Evolutionary conservation across 1,139 yeast species (phyloP), one percentile per base, ranked within the genome.

Genomic region (Saccharomyces hybrid): DNA sequence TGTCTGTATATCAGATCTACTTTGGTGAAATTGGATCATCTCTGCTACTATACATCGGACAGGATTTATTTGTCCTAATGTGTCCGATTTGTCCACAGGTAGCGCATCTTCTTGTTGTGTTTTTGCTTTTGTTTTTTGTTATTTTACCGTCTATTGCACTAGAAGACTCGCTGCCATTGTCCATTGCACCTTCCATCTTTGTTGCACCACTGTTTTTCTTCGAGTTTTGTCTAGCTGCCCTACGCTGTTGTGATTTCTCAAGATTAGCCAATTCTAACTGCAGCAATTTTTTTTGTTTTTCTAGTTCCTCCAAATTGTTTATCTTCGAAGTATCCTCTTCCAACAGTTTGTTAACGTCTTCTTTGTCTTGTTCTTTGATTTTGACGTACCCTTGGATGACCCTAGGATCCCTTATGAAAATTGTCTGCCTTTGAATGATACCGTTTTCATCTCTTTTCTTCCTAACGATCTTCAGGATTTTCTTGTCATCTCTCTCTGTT

Each of bases 31-130:
- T 24, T 9, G 44, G 44, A 11, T 38, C 63, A 54, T 59, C 56
- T 29, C 53, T 52, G 14, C 65, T 82, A 57, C 78, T 78, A 61
- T 83, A 91, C 78, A 90, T 77, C n/a, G 98, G 98, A 72, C 98
- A 91, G 0, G 88, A 74, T 53, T 81, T 77, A 70, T 89, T 90
- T 8, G 98, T 91, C 66, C 95, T 79, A 59, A 91, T 93, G 70
- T 93, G 99, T 0, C 98, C 99, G 63, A 87, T 79, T 2, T 93
- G 95, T 28, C 98, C 98, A 77, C 98, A 93, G 1, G 95, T 86
- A 4, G 95, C 90, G 73, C 98, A 93, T 65, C 89, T 80, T 67
- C 98, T 77, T 6, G 88, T 84, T 1, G 88, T 88, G 55, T 90
- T 83, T 67, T 88, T 88, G 12, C 38, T 14, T 19, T 48, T 48